A percentile compares a stretch with the other conserved stretches of the same genome.
Evolutionary conservation across 1,284 basidiomycete genomes (phyloP).

Genomic region (Polyporus tsugae): DNA sequence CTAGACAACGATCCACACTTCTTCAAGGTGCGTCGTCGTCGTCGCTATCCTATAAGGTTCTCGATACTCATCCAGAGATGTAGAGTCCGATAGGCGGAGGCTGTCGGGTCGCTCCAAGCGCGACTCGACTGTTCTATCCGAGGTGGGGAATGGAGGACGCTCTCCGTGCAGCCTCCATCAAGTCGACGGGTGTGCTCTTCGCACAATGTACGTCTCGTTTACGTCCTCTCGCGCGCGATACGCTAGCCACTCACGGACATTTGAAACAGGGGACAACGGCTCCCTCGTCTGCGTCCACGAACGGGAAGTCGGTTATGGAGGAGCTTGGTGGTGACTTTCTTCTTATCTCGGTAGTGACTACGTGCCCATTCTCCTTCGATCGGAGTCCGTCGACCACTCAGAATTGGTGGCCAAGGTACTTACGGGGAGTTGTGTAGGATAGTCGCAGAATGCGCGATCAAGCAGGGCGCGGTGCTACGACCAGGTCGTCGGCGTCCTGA

Average conservation of each 20-base stretch:
- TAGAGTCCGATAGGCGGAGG: conserved; percentile 36
- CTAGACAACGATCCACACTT: conserved; percentile 32
- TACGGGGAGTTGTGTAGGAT: conserved; percentile 36
- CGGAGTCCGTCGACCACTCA: neutral
- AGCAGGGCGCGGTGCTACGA: conserved; percentile 37
- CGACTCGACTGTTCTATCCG: conserved; percentile 38
- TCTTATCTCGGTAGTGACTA: conserved; percentile 37
- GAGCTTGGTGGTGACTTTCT: conserved; percentile 41
- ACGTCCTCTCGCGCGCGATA: too few relatives aligned
- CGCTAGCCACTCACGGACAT: neutral
- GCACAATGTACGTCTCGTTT: conserved; percentile 21
- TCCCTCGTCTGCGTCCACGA: conserved; percentile 33
- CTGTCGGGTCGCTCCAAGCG: conserved; percentile 39
- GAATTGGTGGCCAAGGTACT: conserved; percentile 21
- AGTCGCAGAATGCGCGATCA: conserved; percentile 34
- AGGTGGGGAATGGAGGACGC: conserved; percentile 44
- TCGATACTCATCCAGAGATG: too few relatives aligned
- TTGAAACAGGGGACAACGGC: conserved; percentile 36
- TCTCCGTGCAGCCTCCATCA: conserved; percentile 23
- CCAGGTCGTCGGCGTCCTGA: conserved; percentile 28
- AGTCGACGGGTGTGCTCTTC: conserved; percentile 30
- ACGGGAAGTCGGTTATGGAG: conserved; percentile 39
- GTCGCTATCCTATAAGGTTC: neutral
- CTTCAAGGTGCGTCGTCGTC: conserved; percentile 29
- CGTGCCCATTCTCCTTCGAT: conserved; percentile 15